phyloP scores from a whole-genome alignment of 2,329 filamentous ascomycete genomes.

The Xylaria digitata region DNA sequence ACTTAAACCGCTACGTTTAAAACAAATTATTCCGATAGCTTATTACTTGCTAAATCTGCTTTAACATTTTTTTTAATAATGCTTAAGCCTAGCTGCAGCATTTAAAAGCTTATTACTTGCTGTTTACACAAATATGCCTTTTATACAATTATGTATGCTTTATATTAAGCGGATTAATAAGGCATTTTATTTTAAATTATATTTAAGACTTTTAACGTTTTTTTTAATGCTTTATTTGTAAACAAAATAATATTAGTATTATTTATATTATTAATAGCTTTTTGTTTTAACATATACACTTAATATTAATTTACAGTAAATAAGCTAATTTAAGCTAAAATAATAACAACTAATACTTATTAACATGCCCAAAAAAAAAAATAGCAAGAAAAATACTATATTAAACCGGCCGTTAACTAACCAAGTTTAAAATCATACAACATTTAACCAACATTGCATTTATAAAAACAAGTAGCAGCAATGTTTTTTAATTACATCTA shows the following conservation, averaged over 20 bases:
- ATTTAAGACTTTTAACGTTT: slow-evolving; percentile 5
- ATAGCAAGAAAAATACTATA: too few species aligned
- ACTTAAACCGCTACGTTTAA: slow-evolving; percentile 19
- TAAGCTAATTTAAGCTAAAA: slow-evolving; percentile 13
- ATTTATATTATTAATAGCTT: slow-evolving; percentile 9
- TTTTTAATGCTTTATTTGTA: slow-evolving; percentile 10
- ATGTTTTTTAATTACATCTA: too few species aligned
- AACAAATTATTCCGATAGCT: slow-evolving; percentile 1
- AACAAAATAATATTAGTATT: background rate
- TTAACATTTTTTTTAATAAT: slow-evolving; percentile 4
- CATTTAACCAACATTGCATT: too few species aligned
- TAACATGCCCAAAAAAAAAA: background rate
- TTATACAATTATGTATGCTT: background rate
- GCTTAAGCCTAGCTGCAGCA: background rate
- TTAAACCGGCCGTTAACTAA: too few species aligned
- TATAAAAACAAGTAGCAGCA: too few species aligned
- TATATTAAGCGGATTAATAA: slow-evolving; percentile 7
- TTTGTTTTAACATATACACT: too few species aligned
- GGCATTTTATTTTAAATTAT: slow-evolving; percentile 17
- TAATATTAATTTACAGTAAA: slow-evolving; percentile 10
- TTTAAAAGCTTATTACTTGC: background rate
- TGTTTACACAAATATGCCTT: slow-evolving; percentile 13
- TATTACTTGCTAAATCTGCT: slow-evolving; percentile 8
- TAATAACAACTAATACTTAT: slow-evolving; percentile 11
- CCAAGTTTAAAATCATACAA: too few species aligned